Conservation (phyloP, 495 filamentous ascomycete species). For the Xylaria cubensis region DNA sequence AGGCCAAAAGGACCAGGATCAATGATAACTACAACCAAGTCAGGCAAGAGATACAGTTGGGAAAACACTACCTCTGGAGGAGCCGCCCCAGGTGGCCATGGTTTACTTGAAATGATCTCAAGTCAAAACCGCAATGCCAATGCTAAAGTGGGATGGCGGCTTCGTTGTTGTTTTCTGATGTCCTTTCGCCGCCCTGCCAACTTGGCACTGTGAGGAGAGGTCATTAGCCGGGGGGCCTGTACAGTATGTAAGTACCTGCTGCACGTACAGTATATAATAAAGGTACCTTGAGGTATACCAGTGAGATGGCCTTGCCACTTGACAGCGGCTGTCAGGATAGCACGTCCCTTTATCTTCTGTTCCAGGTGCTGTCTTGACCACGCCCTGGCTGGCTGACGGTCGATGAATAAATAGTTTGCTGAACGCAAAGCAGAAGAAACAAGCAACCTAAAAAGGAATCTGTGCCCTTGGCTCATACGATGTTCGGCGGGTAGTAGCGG, state of each 20-base stretch:
- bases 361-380: background rate
- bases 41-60: slow-evolving; percentile 4
- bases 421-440: background rate
- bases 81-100: slow-evolving; percentile 23
- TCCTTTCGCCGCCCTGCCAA: background rate
- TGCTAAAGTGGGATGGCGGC: slow-evolving; percentile 4
- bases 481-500: background rate
- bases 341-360: background rate
- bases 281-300: background rate
- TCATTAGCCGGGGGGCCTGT: background rate
- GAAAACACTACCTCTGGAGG: slow-evolving; percentile 13
- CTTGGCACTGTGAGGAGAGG: slow-evolving; percentile 13
- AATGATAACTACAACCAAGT: background rate
- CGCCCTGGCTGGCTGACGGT: background rate
- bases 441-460: background rate
- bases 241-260: background rate
- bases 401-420: background rate
- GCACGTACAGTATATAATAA: background rate
- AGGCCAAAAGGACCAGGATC: background rate
- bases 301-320: slow-evolving; percentile 1
- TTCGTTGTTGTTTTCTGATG: background rate
- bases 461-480: slow-evolving; percentile 1
- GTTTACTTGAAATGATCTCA: slow-evolving; percentile 9
- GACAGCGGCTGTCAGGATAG: background rate
- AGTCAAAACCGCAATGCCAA: background rate